These are phyloP conservation scores for Ambrosia hybrid DNA, from an alignment of 140 eudicot genomes.

Conservation along the genomic window DNA sequence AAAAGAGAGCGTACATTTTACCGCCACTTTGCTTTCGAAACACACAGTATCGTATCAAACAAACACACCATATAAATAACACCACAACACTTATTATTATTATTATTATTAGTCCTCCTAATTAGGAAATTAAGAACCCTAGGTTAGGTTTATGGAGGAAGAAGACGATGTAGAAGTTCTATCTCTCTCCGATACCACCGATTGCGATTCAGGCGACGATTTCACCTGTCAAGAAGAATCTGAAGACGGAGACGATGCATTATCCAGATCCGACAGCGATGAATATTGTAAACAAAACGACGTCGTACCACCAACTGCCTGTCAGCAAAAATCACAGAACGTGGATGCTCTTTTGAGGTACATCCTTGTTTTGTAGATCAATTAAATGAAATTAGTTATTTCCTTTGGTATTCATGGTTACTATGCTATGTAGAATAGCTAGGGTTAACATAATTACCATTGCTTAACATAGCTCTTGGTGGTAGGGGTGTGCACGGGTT, in stretches of 20 bases:
- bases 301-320: constrained; percentile 25
- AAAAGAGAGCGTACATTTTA: constrained; percentile 22
- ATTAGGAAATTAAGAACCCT: constrained; percentile 5
- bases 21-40: constrained; percentile 33
- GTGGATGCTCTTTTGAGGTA: constrained; percentile 85
- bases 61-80: constrained; percentile 21
- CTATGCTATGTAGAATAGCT: background rate
- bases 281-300: constrained; percentile 23
- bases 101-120: background rate
- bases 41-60: constrained; percentile 7
- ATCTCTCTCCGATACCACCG: constrained; percentile 52
- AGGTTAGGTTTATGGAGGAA: constrained; percentile 50
- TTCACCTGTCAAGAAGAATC: constrained; percentile 41
- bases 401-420: background rate
- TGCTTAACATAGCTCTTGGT: background rate
- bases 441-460: background rate
- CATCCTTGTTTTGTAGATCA: background rate
- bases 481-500: too few relatives aligned
- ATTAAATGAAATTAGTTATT: background rate
- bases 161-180: constrained; percentile 50
- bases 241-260: constrained; percentile 23
- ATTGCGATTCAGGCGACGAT: constrained; percentile 57
- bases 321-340: constrained; percentile 53
- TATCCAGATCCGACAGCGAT: constrained; percentile 32
- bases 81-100: background rate